These are phyloP conservation scores for Phaseolus coccineus DNA, from an alignment of 331 rosid genomes.

Conservation along the genomic window DNA sequence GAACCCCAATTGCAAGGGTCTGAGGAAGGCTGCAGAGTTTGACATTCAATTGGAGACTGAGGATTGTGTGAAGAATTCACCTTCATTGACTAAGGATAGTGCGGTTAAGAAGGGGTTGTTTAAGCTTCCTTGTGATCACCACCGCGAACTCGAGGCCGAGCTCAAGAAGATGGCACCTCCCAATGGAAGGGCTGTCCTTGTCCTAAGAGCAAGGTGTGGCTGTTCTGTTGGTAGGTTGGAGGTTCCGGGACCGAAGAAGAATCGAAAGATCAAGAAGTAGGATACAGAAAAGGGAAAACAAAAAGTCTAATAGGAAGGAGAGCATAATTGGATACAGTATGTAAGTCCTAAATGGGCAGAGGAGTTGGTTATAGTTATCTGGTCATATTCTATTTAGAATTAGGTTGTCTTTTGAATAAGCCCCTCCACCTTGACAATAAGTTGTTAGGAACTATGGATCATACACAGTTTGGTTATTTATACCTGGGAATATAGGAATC, in stretches of 20 bases:
- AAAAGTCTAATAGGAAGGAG: conserved; percentile 27
- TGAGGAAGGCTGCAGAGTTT: conserved; percentile 82
- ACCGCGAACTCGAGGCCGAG: conserved; percentile 85
- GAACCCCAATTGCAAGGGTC: conserved; percentile 84
- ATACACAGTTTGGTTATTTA: conserved; percentile 67
- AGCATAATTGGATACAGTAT: conserved; percentile 52
- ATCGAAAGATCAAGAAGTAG: conserved; percentile 82
- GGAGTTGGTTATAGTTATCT: conserved; percentile 49
- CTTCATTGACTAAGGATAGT: conserved; percentile 59
- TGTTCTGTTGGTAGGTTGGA: conserved; percentile 98
- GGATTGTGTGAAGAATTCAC: conserved; percentile 87
- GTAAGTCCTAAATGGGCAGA: conserved; percentile 54
- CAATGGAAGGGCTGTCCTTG: conserved; percentile 87
- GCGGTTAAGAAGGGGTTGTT: conserved; percentile 75
- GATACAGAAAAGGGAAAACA: conserved; percentile 10
- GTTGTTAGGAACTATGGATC: conserved; percentile 59
- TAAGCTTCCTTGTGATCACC: conserved; percentile 85
- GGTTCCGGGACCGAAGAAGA: conserved; percentile 85
- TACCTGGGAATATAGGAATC: conserved; percentile 58
- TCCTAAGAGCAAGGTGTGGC: conserved; percentile 91
- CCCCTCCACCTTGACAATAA: conserved; percentile 56
- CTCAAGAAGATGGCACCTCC: conserved; percentile 96
- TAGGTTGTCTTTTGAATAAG: conserved; percentile 68
- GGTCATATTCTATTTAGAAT: conserved; percentile 48
- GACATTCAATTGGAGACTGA: conserved; percentile 97